Percentiles rank a stretch among this genome's conserved stretches.
These are phyloP conservation scores for Dothidotthia symphoricarpi DNA, from an alignment of 2,329 filamentous ascomycete species.

Conservation along the genomic window DNA sequence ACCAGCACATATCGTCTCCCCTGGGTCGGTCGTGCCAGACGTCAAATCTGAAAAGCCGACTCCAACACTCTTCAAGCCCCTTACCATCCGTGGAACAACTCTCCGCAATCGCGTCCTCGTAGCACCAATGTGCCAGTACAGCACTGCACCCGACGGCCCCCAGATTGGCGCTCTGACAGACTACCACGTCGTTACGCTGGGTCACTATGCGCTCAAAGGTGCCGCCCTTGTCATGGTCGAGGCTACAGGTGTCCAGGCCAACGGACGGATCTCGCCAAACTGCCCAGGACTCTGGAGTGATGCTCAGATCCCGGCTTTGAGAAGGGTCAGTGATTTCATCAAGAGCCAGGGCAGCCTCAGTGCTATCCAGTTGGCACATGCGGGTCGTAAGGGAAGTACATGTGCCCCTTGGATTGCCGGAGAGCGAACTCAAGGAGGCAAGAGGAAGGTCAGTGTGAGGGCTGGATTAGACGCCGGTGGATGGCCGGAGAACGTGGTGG, in stretches of 20 bases:
- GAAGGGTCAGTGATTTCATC: constrained; percentile 36
- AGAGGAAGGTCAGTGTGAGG: constrained; percentile 28
- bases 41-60: constrained; percentile 7
- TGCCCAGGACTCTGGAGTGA: constrained; percentile 40
- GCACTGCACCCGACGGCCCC: constrained; percentile 34
- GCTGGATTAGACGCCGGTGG: constrained; percentile 32
- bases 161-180: constrained; percentile 39
- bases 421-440: constrained; percentile 16
- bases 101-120: constrained; percentile 41
- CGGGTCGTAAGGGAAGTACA: constrained; percentile 37
- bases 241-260: constrained; percentile 38
- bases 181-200: constrained; percentile 41
- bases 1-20: constrained; percentile 44
- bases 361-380: constrained; percentile 40
- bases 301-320: constrained; percentile 37
- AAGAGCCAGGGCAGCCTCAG: constrained; percentile 34
- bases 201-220: constrained; percentile 43
- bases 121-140: constrained; percentile 43
- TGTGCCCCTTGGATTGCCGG: constrained; percentile 33
- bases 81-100: constrained; percentile 37
- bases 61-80: constrained; percentile 38
- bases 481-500: constrained; percentile 38
- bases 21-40: constrained; percentile 36
- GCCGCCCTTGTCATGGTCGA: constrained; percentile 37
- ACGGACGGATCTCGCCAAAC: constrained; percentile 39